A percentile compares a stretch with the other conserved stretches of the same genome.
These are phyloP conservation scores for Solanum clarkiae DNA, from an alignment of 257 asterid genomes.

Conservation along the genomic window DNA sequence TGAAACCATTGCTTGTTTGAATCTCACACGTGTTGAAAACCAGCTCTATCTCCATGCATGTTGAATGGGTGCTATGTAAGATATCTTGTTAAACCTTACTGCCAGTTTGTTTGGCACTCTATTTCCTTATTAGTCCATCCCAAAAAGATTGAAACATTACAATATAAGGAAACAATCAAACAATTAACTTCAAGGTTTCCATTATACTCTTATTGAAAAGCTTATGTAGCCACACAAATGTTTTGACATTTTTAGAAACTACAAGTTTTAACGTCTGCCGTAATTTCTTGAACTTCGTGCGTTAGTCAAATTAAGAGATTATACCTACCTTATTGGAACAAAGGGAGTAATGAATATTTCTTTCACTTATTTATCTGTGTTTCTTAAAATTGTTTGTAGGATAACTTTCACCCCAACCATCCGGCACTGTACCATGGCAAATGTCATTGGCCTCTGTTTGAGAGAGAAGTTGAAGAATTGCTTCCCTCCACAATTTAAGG, in stretches of 20 bases:
- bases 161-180: not conserved
- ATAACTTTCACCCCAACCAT: conserved; percentile 91
- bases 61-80: not conserved
- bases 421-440: conserved; percentile 94
- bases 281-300: not conserved
- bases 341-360: not conserved
- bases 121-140: not conserved
- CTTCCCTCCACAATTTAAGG: conserved; percentile 91
- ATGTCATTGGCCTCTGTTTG: conserved; percentile 78
- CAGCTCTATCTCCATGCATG: not conserved
- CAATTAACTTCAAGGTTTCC: no score
- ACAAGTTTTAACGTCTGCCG: not conserved
- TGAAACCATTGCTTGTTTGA: not conserved
- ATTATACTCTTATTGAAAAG: not conserved
- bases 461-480: conserved; percentile 65
- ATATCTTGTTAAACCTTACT: not conserved
- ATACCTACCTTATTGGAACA: not conserved
- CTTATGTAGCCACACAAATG: not conserved
- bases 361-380: not conserved
- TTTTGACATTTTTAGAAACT: not conserved
- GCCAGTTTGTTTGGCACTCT: not conserved
- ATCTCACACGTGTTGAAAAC: not conserved
- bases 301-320: not conserved
- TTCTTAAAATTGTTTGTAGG: conserved; percentile 21
- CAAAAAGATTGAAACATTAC: not conserved